Base-by-base conservation (phyloP, 1,284 basidiomycete genomes). In the Marasmius tenuissimus region DNA sequence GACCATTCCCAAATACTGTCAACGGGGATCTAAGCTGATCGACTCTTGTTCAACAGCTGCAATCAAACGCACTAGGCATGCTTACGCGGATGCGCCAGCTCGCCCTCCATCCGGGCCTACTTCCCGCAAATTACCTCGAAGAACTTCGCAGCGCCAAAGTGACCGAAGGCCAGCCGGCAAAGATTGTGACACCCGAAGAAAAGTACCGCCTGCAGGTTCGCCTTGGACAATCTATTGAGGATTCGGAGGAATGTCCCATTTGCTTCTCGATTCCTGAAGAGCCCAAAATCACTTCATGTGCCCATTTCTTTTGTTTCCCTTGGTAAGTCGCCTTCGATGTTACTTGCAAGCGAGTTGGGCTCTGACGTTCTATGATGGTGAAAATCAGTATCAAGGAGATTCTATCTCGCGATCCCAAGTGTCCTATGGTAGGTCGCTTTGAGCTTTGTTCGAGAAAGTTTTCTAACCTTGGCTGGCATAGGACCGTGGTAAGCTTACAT, bases 31-130 rank as follows among this genome's bases (percentile, higher is more conserved):
- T 27, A 4, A 27, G 27, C 27, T 27, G 27, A 27, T 27, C 27
- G 27, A 4, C 65, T 18, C 18, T 8, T 35, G 57, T 58, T 53
- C 33, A 61, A 16, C 62, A 91, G 89, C 78, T 86, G 1, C 85
- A 87, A 69, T 84, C 85, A 1, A 91, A 89, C 66, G 85, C 94
- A 4, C 74, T 94, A 38, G 90, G 91, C 64, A 85, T 94, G 85
- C 80, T 97, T 18, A 95, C 94, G 2, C 87, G 95, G 38, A 81
- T 97, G 76, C 87, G 95, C 16, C 95, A 97, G 75, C 78, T 96
- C 14, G 91, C 85, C 22, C 83, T 96, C 20, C 92, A 95, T 67
- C 88, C 92, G 0, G 87, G 87, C 3, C 81, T 97, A 22, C 79
- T 96, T 27, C 94, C 94, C 1, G 68, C 78, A 4, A 81, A 87